phyloP scores from a whole-genome alignment of 2,329 filamentous ascomycete species.

The Scytalidium sp. region DNA sequence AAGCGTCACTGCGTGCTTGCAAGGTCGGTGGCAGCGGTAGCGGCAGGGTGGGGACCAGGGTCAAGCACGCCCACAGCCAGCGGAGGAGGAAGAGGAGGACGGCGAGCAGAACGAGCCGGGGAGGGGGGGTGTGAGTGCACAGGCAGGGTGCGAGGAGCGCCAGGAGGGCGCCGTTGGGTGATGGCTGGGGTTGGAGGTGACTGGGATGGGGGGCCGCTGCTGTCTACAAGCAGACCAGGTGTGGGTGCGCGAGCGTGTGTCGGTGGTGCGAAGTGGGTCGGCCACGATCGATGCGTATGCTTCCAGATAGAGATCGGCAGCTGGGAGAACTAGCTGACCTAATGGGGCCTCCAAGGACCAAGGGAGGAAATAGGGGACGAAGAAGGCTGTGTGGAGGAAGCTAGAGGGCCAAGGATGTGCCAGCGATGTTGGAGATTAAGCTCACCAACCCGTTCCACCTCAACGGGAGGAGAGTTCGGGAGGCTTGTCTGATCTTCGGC shows the following conservation, averaged over 20 bases:
- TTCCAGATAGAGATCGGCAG: neutral
- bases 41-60: neutral
- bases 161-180: neutral
- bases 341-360: neutral
- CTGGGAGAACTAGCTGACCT: neutral
- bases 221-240: no score
- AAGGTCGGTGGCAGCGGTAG: no score
- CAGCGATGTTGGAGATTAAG: slow-evolving; percentile 17
- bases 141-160: neutral
- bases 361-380: neutral
- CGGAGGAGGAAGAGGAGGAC: no score
- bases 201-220: neutral
- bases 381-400: neutral
- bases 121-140: neutral
- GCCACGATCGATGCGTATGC: neutral
- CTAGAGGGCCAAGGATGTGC: neutral
- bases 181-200: neutral
- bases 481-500: slow-evolving; percentile 7
- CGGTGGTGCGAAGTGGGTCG: neutral
- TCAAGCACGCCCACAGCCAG: neutral
- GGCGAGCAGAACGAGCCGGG: neutral
- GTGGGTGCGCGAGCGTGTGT: no score
- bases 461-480: slow-evolving; percentile 9
- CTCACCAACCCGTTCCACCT: slow-evolving; percentile 19
- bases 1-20: neutral